Conservation (phyloP, 2,329 filamentous ascomycete species). For the Alternaria metachromatica region DNA sequence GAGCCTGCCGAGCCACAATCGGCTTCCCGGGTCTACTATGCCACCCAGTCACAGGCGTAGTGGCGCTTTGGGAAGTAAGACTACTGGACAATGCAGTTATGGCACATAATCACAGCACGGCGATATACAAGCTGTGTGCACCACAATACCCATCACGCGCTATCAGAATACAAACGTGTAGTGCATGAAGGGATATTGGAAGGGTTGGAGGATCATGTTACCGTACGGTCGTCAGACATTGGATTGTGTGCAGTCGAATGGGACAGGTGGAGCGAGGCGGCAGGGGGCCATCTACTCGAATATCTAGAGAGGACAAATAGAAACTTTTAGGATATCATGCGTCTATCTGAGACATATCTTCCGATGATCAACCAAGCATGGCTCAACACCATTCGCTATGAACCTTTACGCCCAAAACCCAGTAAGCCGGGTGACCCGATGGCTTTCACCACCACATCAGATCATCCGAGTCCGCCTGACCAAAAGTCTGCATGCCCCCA, state of each 20-base stretch:
- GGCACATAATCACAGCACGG: neutral
- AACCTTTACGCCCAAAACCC: neutral
- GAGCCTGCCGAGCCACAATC: neutral
- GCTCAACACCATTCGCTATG: neutral
- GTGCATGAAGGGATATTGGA: neutral
- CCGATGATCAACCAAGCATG: neutral
- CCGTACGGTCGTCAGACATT: neutral
- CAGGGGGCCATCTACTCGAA: neutral
- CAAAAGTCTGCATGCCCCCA: neutral
- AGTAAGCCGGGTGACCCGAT: constrained; percentile 3
- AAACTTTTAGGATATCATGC: neutral
- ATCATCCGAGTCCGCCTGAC: neutral
- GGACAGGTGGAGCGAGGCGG: neutral
- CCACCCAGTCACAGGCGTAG: neutral
- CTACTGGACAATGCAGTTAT: neutral
- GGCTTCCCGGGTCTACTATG: neutral
- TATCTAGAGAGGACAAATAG: neutral
- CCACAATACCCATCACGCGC: neutral
- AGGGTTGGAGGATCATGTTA: neutral
- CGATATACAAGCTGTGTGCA: neutral
- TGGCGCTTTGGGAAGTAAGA: neutral
- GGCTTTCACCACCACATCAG: neutral
- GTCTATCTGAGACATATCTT: neutral
- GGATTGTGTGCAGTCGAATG: neutral
- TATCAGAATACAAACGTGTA: neutral